Conservation (phyloP, 768 basidiomycete genomes). For the Podaxis sp. region DNA sequence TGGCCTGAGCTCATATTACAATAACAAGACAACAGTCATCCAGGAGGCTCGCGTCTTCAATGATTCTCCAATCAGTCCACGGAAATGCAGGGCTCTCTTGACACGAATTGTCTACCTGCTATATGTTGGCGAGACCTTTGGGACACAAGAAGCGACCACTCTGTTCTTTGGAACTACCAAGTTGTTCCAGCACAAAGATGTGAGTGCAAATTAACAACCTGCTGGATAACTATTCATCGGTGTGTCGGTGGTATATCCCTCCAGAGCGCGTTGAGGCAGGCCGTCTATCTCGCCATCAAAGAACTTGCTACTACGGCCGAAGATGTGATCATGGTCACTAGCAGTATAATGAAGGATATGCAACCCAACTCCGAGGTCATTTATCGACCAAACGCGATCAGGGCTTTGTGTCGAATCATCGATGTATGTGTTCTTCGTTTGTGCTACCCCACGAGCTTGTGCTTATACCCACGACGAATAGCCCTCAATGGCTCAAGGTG, state of each 20-base stretch:
- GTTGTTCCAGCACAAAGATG: slow-evolving; percentile 98
- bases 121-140: slow-evolving; percentile 94
- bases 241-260: slow-evolving; percentile 12
- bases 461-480: slow-evolving; percentile 27
- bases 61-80: slow-evolving; percentile 96
- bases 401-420: slow-evolving; percentile 93
- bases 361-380: slow-evolving; percentile 98
- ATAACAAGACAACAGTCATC: slow-evolving; percentile 97
- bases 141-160: slow-evolving; percentile 93
- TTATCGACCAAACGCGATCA: slow-evolving; percentile 96
- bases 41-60: slow-evolving; percentile 99
- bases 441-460: background rate
- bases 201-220: slow-evolving; percentile 41
- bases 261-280: slow-evolving; percentile 92
- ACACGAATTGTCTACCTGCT: slow-evolving; percentile 96
- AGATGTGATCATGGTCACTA: slow-evolving; percentile 99
- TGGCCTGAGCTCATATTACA: slow-evolving; percentile 88
- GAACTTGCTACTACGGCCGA: slow-evolving; percentile 94
- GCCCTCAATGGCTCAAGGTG: slow-evolving; percentile 99
- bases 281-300: slow-evolving; percentile 98
- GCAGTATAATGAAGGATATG: slow-evolving; percentile 99
- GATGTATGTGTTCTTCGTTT: slow-evolving; percentile 64
- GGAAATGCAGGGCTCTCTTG: slow-evolving; percentile 94
- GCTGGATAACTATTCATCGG: background rate
- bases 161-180: slow-evolving; percentile 99